A percentile compares a stretch with the other conserved stretches of the same genome.
Evolutionary conservation across 2,329 filamentous ascomycete genomes (phyloP).

Genomic region (Colletotrichum cuscutae): DNA sequence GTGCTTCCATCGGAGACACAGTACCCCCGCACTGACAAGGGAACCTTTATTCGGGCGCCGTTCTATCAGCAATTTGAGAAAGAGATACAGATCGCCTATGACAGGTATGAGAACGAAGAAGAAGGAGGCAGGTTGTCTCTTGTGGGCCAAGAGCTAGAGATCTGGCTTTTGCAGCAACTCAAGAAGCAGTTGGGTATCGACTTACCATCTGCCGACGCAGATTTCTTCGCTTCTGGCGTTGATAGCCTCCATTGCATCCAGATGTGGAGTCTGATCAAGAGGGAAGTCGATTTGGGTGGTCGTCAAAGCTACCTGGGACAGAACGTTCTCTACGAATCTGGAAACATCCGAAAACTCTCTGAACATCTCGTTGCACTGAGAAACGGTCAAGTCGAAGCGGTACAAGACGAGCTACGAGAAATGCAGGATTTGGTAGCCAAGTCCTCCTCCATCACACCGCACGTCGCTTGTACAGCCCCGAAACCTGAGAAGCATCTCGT

Average conservation of each 20-base stretch:
- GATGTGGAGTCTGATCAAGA: neutral
- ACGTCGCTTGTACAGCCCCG: conserved; percentile 32
- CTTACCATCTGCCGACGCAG: neutral
- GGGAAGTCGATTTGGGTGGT: neutral
- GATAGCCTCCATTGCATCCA: neutral
- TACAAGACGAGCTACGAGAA: conserved; percentile 39
- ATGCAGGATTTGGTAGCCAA: conserved; percentile 48
- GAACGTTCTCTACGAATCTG: neutral
- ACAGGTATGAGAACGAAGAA: neutral
- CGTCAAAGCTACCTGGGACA: neutral
- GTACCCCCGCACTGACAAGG: neutral
- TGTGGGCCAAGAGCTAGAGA: neutral
- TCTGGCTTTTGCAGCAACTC: neutral
- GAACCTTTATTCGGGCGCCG: neutral
- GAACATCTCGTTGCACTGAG: neutral
- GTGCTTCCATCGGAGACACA: neutral
- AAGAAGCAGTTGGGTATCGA: neutral
- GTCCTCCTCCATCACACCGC: conserved; percentile 46
- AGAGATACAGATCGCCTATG: neutral
- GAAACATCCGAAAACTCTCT: neutral
- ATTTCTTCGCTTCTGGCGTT: neutral
- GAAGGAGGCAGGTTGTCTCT: neutral
- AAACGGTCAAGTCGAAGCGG: neutral
- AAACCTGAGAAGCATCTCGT: conserved; percentile 43
- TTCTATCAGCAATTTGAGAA: neutral